Evolutionary conservation across 768 basidiomycete species (phyloP), one percentile per base, ranked within the genome.

Genomic region (Tulasnella sp.): DNA sequence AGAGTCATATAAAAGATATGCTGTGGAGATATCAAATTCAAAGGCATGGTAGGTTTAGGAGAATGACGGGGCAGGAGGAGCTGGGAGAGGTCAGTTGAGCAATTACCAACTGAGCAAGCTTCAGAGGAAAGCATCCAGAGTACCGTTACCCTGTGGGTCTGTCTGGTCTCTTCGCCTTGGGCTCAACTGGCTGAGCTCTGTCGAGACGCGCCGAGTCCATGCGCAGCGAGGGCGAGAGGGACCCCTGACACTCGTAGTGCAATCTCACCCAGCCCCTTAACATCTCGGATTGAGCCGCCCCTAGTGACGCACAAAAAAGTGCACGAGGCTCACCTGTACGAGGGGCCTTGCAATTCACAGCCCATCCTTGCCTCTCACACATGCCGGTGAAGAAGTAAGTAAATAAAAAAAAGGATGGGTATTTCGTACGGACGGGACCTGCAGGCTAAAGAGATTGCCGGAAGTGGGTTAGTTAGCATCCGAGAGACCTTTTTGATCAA

Each of bases 261-360:
- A 64, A 64, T 64, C 58, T 64, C 58, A 64, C 58, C 58, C 58
- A 9, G 4, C 58, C 58, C 25, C 58, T 34, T 64, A 14, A 34
- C 58, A 64, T 64, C 58, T 64, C 58, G 58, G 58, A 64, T 64
- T 64, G 58, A 64, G 58, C 58, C 58, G 58, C 58, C 25, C n/a
- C 58, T 64, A 64, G 58, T 8, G 29, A 64, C 58, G 58, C 58
- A 64, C 58, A 14, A 64, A 64, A 34, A 64, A 19, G 58, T 14
- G 31, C 58, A 64, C 58, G 58, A 64, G 58, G 58, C 58, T 34
- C 4, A 19, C 3, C 49, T 31, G 29, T 0, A 64, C 7, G 29
- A 31, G 58, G 31, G 58, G 58, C 58, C 58, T 64, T 25, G 9
- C 29, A 25, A 58, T 64, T 64, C 58, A 64, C 58, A 64, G 58